These are phyloP conservation scores for Lentinula sp. DNA, from an alignment of 768 basidiomycete species.

Conservation along the genomic window DNA sequence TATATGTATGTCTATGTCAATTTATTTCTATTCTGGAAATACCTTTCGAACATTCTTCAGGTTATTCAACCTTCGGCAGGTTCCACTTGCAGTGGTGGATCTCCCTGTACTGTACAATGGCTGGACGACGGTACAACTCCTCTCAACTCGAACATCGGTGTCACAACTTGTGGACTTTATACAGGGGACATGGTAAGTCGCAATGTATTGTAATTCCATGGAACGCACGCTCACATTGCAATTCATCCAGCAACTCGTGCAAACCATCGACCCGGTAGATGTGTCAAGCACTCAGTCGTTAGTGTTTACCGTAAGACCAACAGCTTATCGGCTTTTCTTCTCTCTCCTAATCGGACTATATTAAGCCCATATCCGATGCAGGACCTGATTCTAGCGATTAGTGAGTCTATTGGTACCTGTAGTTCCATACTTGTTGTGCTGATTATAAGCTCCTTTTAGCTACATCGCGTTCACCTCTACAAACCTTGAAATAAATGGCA, in stretches of 20 bases:
- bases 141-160: conserved; percentile 41
- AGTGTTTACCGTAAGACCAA: conserved; percentile 46
- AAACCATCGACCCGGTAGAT: conserved; percentile 50
- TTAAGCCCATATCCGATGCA: conserved; percentile 48
- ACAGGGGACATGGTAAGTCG: conserved; percentile 44
- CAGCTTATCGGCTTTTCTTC: background rate
- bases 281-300: conserved; percentile 42
- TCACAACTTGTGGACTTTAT: conserved; percentile 50
- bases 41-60: background rate
- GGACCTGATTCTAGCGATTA: conserved; percentile 55
- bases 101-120: conserved; percentile 54
- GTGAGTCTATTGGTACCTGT: conserved; percentile 29
- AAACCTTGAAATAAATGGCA: conserved; percentile 22
- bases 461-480: conserved; percentile 55
- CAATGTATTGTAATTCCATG: background rate
- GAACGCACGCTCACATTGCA: background rate
- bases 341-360: background rate
- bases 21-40: background rate
- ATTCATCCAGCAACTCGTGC: conserved; percentile 44
- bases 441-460: conserved; percentile 26
- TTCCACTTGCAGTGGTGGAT: conserved; percentile 46
- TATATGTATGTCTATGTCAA: background rate
- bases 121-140: conserved; percentile 56
- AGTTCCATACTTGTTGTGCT: background rate
- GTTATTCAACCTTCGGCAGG: conserved; percentile 7